phyloP scores from a whole-genome alignment of 495 filamentous ascomycete genomes.

The Daldinia concentrica region DNA sequence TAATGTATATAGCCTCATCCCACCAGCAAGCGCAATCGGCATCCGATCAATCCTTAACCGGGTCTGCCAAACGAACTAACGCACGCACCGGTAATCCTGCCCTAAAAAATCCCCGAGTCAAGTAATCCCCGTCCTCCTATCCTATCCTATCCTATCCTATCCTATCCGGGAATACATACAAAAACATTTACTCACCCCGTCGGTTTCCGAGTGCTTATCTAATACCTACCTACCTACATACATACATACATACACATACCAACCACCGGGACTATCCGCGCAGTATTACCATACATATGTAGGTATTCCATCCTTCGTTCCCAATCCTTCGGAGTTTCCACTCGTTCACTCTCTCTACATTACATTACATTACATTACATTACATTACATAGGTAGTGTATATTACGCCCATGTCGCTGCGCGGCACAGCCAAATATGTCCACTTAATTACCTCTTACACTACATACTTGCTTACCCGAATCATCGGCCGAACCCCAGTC shows the following conservation, averaged over 20 bases:
- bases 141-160: too few species aligned
- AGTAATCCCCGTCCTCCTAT: not conserved
- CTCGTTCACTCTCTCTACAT: too few species aligned
- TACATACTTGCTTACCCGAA: not conserved
- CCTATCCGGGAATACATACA: not conserved
- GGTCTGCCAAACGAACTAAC: not conserved
- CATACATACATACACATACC: too few species aligned
- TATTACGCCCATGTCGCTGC: not conserved
- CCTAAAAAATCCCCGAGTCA: not conserved
- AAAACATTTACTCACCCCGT: not conserved
- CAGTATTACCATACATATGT: not conserved
- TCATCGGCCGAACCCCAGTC: not conserved
- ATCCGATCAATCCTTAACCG: too few species aligned
- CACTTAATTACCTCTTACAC: too few species aligned
- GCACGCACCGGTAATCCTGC: not conserved
- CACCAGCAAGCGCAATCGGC: not conserved
- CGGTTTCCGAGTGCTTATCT: slow-evolving; percentile 1
- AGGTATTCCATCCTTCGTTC: not conserved
- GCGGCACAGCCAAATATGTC: not conserved
- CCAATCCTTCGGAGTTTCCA: not conserved
- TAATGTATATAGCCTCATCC: not conserved
- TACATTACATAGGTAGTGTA: too few species aligned
- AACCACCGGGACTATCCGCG: not conserved
- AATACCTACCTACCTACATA: not conserved
- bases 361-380: too few species aligned